Evolutionary conservation across 805 yeast species (phyloP).

Genomic region (Ogataea nakhonphanomensis): DNA sequence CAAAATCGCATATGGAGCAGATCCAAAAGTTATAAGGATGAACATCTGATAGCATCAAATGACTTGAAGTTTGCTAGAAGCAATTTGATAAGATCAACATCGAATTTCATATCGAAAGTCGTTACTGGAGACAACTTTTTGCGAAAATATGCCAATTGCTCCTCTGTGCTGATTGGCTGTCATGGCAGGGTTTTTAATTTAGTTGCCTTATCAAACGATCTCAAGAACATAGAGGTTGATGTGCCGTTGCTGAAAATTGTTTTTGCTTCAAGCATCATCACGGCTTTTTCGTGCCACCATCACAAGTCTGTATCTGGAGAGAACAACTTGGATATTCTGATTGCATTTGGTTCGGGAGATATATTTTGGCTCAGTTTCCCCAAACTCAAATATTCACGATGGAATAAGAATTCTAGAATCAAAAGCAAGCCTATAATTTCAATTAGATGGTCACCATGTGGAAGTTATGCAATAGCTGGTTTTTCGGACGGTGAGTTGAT

Average conservation of each 20-base stretch:
- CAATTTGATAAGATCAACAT: slow-evolving; percentile 31
- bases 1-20: slow-evolving; percentile 14
- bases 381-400: slow-evolving; percentile 44
- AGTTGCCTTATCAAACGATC: slow-evolving; percentile 36
- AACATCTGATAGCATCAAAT: slow-evolving; percentile 12
- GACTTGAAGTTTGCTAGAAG: slow-evolving; percentile 30
- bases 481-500: slow-evolving; percentile 61
- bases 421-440: slow-evolving; percentile 43
- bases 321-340: slow-evolving; percentile 44
- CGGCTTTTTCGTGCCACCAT: slow-evolving; percentile 36
- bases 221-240: slow-evolving; percentile 40
- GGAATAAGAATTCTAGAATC: slow-evolving; percentile 48
- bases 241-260: slow-evolving; percentile 44
- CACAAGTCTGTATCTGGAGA: slow-evolving; percentile 26
- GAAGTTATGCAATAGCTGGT: slow-evolving; percentile 52
- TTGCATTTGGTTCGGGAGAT: slow-evolving; percentile 70
- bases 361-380: slow-evolving; percentile 57
- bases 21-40: slow-evolving; percentile 7
- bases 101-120: slow-evolving; percentile 34
- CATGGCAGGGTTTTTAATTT: slow-evolving; percentile 51
- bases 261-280: slow-evolving; percentile 38
- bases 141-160: slow-evolving; percentile 28
- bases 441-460: slow-evolving; percentile 46
- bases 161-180: slow-evolving; percentile 39
- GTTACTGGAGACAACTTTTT: slow-evolving; percentile 30